phyloP scores from a whole-genome alignment of 208 protist species.

The Leishmania guyanensis region DNA sequence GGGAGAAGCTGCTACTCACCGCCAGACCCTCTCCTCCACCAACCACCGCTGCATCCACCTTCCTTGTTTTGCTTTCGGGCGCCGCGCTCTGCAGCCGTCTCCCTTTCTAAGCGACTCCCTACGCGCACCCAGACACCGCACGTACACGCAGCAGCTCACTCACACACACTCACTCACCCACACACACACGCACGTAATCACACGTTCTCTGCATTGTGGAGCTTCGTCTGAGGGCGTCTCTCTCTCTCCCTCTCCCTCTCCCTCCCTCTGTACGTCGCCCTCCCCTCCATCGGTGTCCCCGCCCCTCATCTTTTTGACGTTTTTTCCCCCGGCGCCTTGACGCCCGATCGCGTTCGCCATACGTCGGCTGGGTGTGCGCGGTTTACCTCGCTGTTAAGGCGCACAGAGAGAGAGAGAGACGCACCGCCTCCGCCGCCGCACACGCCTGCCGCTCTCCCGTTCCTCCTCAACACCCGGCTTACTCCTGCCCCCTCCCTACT shows the following conservation, averaged over 20 bases:
- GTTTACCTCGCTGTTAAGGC: not conserved
- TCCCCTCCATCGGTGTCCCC: too few relatives aligned
- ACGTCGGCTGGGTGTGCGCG: not conserved
- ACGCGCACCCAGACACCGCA: not conserved
- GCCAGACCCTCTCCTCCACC: too few relatives aligned
- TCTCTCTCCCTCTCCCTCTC: not conserved
- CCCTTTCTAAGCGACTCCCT: not conserved
- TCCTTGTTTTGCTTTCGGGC: too few relatives aligned
- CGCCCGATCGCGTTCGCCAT: not conserved
- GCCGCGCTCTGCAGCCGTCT: not conserved
- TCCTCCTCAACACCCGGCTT: not conserved
- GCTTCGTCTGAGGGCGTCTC: not conserved
- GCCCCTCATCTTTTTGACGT: not conserved
- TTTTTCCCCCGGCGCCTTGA: not conserved
- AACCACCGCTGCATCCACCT: too few relatives aligned
- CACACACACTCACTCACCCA: conserved; percentile 3
- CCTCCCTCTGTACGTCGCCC: not conserved
- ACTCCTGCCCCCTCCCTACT: not conserved
- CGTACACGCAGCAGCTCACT: too few relatives aligned
- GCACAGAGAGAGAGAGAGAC: not conserved
- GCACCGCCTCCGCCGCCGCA: not conserved
- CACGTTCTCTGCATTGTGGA: not conserved
- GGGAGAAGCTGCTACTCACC: too few relatives aligned
- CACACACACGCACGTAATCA: conserved; percentile 2
- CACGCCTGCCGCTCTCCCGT: not conserved